Conservation (phyloP, 805 yeast species). For the Candida oleophila region DNA sequence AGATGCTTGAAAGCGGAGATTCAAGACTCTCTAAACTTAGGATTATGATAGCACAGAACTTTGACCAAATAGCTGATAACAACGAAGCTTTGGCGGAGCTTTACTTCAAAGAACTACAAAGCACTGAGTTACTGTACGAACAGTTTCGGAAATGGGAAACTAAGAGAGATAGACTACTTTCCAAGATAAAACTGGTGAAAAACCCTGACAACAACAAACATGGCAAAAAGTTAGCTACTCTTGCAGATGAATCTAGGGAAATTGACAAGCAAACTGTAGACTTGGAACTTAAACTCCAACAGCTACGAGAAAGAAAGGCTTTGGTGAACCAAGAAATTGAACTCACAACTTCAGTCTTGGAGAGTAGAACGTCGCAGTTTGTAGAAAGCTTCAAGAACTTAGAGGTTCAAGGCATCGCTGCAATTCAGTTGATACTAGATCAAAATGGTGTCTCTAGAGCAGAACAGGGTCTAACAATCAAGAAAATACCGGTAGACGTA, state of each 20-base stretch:
- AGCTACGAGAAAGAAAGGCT: conserved; percentile 32
- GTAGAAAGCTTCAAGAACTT: conserved; percentile 39
- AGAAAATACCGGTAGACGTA: conserved; percentile 24
- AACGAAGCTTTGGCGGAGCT: conserved; percentile 47
- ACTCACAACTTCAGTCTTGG: conserved; percentile 49
- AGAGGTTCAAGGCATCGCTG: conserved; percentile 36
- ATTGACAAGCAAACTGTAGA: conserved; percentile 38
- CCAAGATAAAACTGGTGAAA: conserved; percentile 37
- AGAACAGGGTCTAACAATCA: conserved; percentile 17
- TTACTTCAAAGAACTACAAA: conserved; percentile 36
- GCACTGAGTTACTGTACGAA: conserved; percentile 22
- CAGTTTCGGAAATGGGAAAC: conserved; percentile 42
- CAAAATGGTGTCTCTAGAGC: conserved; percentile 20
- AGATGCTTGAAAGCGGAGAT: conserved; percentile 32
- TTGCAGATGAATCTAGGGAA: conserved; percentile 30
- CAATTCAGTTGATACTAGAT: conserved; percentile 26
- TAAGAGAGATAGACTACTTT: conserved; percentile 30
- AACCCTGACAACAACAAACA: conserved; percentile 35
- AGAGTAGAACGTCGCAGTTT: conserved; percentile 46
- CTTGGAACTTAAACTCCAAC: conserved; percentile 33
- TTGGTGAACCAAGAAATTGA: conserved; percentile 38
- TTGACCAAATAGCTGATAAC: conserved; percentile 41
- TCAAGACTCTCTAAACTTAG: conserved; percentile 28
- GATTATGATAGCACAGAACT: conserved; percentile 21
- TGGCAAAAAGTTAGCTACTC: conserved; percentile 38